Evolutionary conservation across 371 early-diverging fungal genomes (phyloP).

Genomic region (Lichtheimia ornata): DNA sequence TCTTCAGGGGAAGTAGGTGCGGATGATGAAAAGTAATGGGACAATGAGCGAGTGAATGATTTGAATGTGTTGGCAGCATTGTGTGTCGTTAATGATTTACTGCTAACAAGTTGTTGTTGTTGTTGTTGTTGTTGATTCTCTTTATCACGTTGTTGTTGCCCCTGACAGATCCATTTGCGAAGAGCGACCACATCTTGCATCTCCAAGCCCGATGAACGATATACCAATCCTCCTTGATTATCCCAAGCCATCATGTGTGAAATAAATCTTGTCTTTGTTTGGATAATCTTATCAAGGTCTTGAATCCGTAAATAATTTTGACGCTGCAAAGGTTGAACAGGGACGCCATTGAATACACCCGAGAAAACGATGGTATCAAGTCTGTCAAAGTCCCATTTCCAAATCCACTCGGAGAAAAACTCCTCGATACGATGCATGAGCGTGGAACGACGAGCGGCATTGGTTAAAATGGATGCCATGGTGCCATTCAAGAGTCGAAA

Average conservation of each 20-base stretch:
- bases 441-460: conserved; percentile 24
- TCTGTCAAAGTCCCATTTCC: conserved; percentile 68
- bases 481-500: conserved; percentile 59
- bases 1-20: conserved; percentile 28
- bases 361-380: conserved; percentile 37
- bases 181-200: conserved; percentile 34
- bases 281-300: conserved; percentile 24
- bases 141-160: conserved; percentile 10
- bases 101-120: conserved; percentile 13
- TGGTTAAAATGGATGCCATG: conserved; percentile 34
- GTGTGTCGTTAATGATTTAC: not conserved
- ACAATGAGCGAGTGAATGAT: conserved; percentile 51
- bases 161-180: conserved; percentile 31
- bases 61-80: conserved; percentile 35
- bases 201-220: conserved; percentile 34
- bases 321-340: conserved; percentile 41
- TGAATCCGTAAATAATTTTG: conserved; percentile 29
- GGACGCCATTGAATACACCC: conserved; percentile 47
- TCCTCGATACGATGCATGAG: conserved; percentile 57
- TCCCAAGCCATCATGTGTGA: conserved; percentile 48
- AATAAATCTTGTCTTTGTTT: conserved; percentile 22
- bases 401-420: conserved; percentile 68
- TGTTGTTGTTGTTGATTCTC: conserved; percentile 11
- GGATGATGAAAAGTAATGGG: conserved; percentile 52
- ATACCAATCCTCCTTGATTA: conserved; percentile 34